Evolutionary conservation across 768 basidiomycete genomes (phyloP).

Genomic region (Tricholoma terreum): DNA sequence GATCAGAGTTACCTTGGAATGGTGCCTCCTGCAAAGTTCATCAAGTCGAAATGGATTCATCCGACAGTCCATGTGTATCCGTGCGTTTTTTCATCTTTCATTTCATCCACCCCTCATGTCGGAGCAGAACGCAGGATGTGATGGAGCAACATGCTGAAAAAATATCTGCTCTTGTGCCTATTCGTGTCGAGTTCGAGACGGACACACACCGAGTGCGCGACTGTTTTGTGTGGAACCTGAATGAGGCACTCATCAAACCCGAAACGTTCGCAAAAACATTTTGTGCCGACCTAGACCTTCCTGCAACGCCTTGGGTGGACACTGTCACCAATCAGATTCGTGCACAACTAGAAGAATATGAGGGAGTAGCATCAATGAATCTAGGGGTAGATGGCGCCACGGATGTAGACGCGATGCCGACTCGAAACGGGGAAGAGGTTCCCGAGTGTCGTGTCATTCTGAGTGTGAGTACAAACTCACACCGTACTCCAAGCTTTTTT

Average conservation of each 20-base stretch:
- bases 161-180: slow-evolving; percentile 68
- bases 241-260: slow-evolving; percentile 84
- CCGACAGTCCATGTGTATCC: slow-evolving; percentile 68
- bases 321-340: slow-evolving; percentile 84
- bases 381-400: slow-evolving; percentile 57
- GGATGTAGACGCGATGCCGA: slow-evolving; percentile 40
- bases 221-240: slow-evolving; percentile 93
- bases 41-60: slow-evolving; percentile 55
- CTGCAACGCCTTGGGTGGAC: slow-evolving; percentile 62
- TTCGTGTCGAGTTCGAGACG: slow-evolving; percentile 93
- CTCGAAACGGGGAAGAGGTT: slow-evolving; percentile 49
- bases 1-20: slow-evolving; percentile 90
- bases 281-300: slow-evolving; percentile 84
- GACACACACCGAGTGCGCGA: slow-evolving; percentile 91
- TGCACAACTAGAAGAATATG: slow-evolving; percentile 88
- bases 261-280: slow-evolving; percentile 83
- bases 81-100: slow-evolving; percentile 46
- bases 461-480: slow-evolving; percentile 49
- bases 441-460: slow-evolving; percentile 81
- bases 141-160: slow-evolving; percentile 60
- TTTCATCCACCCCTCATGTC: background rate
- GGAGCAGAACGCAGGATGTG: slow-evolving; percentile 57
- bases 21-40: slow-evolving; percentile 77
- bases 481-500: background rate
- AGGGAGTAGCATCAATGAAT: slow-evolving; percentile 77